A percentile compares a stretch with the other conserved stretches of the same genome.
Evolutionary conservation across 2,329 filamentous ascomycete species (phyloP).

Genomic region (Xylaria digitata): DNA sequence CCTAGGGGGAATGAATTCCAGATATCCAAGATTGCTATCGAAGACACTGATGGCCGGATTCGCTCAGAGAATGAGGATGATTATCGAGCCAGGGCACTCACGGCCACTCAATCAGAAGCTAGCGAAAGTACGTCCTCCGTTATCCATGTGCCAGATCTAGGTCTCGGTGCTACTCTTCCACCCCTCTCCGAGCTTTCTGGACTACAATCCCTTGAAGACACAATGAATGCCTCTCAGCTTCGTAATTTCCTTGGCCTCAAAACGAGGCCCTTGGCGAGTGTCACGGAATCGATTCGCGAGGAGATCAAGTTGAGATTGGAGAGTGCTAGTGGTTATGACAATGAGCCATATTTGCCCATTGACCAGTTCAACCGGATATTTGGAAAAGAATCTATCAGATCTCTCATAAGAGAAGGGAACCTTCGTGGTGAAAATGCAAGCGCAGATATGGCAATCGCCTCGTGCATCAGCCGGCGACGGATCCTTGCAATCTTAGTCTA

Average conservation of each 20-base stretch:
- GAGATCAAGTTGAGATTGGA: not conserved
- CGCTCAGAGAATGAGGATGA: not conserved
- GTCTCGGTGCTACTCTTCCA: not conserved
- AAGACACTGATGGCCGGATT: conserved; percentile 1
- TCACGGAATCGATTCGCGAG: not conserved
- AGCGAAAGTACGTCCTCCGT: not conserved
- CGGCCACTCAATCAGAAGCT: no score
- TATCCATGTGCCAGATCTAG: conserved; percentile 6
- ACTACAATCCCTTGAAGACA: not conserved
- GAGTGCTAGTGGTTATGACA: not conserved
- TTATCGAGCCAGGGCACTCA: no score
- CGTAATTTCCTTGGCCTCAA: not conserved
- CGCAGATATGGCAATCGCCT: not conserved
- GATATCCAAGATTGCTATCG: not conserved
- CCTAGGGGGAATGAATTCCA: not conserved
- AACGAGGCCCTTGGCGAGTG: not conserved
- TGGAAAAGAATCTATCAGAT: not conserved
- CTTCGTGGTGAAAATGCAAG: not conserved
- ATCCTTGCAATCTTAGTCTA: conserved; percentile 9
- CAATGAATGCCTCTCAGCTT: not conserved
- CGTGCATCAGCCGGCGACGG: not conserved
- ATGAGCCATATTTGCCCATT: not conserved
- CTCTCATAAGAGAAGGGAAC: conserved; percentile 2
- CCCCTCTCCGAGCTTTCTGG: not conserved
- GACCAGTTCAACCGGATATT: conserved; percentile 3